phyloP scores from a whole-genome alignment of 345 rosid species.

The Lagerstroemia speciosa region DNA sequence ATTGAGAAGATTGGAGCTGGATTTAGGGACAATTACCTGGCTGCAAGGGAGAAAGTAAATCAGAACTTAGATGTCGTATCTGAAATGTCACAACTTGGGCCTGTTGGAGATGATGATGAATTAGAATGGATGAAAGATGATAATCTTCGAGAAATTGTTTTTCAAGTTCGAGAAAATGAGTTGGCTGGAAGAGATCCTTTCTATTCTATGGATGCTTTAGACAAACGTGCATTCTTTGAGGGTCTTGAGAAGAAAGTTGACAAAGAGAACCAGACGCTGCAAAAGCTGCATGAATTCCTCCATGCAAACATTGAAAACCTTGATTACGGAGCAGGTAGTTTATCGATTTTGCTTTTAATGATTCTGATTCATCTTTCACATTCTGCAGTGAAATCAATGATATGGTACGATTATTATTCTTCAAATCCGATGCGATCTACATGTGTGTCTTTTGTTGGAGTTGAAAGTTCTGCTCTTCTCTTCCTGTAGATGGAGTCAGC shows the following conservation, averaged over 20 bases:
- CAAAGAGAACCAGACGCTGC: conserved; percentile 61
- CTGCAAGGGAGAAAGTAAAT: conserved; percentile 52
- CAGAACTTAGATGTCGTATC: conserved; percentile 19
- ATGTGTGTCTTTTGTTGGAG: background rate
- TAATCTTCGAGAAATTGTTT: conserved; percentile 65
- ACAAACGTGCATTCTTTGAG: conserved; percentile 58
- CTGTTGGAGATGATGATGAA: conserved; percentile 42
- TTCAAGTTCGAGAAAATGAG: conserved; percentile 83
- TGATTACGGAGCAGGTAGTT: conserved; percentile 80
- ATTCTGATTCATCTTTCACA: background rate
- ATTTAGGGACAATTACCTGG: conserved; percentile 59
- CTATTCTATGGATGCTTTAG: conserved; percentile 59
- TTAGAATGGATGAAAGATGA: conserved; percentile 91
- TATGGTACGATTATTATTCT: background rate
- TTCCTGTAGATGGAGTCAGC: conserved; percentile 67
- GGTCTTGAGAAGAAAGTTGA: conserved; percentile 86
- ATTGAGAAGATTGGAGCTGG: conserved; percentile 59
- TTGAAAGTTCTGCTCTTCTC: conserved; percentile 6
- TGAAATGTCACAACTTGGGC: conserved; percentile 37
- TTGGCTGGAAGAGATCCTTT: conserved; percentile 80
- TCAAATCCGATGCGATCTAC: background rate
- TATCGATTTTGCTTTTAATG: conserved; percentile 3
- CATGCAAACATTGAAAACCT: conserved; percentile 87
- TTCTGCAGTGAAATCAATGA: background rate
- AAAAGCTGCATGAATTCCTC: conserved; percentile 63